Conservation (phyloP, 129 eudicot species). For the Centrapalus pauciflorus region DNA sequence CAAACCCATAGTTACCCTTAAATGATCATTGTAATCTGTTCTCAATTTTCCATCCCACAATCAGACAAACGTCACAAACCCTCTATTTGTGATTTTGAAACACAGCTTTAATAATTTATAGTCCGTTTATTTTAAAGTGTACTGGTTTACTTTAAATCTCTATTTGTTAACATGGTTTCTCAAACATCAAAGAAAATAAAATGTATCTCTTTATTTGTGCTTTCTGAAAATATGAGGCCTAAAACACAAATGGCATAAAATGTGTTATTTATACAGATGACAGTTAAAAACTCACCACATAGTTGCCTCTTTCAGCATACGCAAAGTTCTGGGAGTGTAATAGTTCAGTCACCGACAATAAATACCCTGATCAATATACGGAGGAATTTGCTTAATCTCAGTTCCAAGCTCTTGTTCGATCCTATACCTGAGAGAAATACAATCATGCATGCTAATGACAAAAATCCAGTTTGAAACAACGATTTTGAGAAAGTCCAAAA, state of each 20-base stretch:
- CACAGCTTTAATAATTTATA: no score
- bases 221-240: no score
- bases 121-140: no score
- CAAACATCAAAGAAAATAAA: no score
- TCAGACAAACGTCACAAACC: no score
- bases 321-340: background rate
- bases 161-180: no score
- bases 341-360: slow-evolving; percentile 49
- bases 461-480: background rate
- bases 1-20: no score
- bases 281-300: slow-evolving; percentile 1
- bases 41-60: no score
- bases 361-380: slow-evolving; percentile 73
- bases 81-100: no score
- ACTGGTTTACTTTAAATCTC: no score
- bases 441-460: background rate
- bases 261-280: slow-evolving; percentile 49
- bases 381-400: slow-evolving; percentile 93
- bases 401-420: slow-evolving; percentile 93
- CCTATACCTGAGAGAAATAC: slow-evolving; percentile 45
- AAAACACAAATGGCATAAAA: slow-evolving; percentile 88
- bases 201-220: no score
- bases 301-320: slow-evolving; percentile 7
- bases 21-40: no score
- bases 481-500: background rate